These are phyloP conservation scores for Colletotrichum caudatum DNA, from an alignment of 2,329 filamentous ascomycete genomes.

Conservation along the genomic window DNA sequence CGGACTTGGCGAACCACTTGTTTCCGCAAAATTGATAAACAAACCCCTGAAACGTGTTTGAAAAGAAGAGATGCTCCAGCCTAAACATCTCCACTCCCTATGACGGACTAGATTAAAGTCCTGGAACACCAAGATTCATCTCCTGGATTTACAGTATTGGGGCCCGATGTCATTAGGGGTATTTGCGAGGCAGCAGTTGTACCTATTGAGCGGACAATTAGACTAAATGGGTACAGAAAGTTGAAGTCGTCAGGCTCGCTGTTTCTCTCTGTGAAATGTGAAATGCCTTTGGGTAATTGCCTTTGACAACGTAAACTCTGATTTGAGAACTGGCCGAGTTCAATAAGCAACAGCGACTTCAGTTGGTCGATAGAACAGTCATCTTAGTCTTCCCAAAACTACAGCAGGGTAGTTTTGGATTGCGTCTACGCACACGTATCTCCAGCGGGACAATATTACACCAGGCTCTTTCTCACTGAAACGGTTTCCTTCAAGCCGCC, in stretches of 20 bases:
- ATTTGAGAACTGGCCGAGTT: background rate
- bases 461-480: too few relatives aligned
- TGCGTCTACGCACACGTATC: too few relatives aligned
- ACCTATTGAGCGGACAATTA: slow-evolving; percentile 4
- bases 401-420: background rate
- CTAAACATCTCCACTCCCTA: background rate
- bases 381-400: background rate
- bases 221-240: slow-evolving; percentile 21
- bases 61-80: background rate
- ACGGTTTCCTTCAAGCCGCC: too few relatives aligned
- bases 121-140: background rate
- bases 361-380: background rate
- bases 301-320: too few relatives aligned
- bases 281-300: slow-evolving; percentile 22
- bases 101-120: slow-evolving; percentile 4
- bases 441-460: too few relatives aligned
- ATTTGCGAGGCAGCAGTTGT: slow-evolving; percentile 11
- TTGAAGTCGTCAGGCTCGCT: background rate
- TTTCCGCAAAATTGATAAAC: too few relatives aligned
- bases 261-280: background rate
- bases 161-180: slow-evolving; percentile 31
- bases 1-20: slow-evolving; percentile 10
- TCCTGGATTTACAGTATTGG: slow-evolving; percentile 28
- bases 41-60: background rate
- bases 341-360: background rate